Base-by-base conservation (phyloP, 1,284 basidiomycete species). In the Ustilago hordei region DNA sequence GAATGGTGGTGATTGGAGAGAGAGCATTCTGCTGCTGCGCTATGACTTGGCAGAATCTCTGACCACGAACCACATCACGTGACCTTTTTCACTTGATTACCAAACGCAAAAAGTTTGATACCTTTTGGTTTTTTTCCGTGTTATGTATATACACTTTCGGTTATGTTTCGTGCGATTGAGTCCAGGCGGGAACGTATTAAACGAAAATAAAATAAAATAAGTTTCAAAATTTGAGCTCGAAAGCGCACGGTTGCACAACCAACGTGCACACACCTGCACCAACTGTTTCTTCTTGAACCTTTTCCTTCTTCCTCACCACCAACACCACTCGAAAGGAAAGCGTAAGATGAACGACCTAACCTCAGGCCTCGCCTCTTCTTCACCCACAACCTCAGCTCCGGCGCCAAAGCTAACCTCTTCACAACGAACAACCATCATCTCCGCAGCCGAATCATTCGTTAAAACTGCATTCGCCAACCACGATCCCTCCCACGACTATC, bases 401-500 rank as follows among this genome's bases (percentile, higher is more conserved):
- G 17, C 36, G 2, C 41, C 53, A 35, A 60, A 45, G 4, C 58
- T 65, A 8, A 34, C 13, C 19, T 35, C 55, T 6, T 55, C 48
- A 0, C 55, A 69, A 31, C 32, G 66, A 50, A 38, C 55, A 2
- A 34, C 23, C 5, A 57, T 74, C 55, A 52, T 74, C 36, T 34
- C 41, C 1, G 8, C 53, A 4, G 72, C 72, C 2, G 63, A 75
- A 31, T 8, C 43, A 0, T 76, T 76, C 48, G 74, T 76, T 43
- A 60, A 89, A 58, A 88, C 90, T 47, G 91, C 91, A 1, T 95
- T 95, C 19, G 55, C 54, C 3, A 9, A 91, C 76, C 95, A 95
- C 85, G 95, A 96, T 84, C 92, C 94, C 0, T 94, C 93, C 17
- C 95, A 97, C 85, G 95, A 97, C 87, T 91, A 89, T 79, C 91